Evolutionary conservation across 768 basidiomycete species (phyloP), one percentile per base, ranked within the genome.

Genomic region (Rhodotorula graminis): DNA sequence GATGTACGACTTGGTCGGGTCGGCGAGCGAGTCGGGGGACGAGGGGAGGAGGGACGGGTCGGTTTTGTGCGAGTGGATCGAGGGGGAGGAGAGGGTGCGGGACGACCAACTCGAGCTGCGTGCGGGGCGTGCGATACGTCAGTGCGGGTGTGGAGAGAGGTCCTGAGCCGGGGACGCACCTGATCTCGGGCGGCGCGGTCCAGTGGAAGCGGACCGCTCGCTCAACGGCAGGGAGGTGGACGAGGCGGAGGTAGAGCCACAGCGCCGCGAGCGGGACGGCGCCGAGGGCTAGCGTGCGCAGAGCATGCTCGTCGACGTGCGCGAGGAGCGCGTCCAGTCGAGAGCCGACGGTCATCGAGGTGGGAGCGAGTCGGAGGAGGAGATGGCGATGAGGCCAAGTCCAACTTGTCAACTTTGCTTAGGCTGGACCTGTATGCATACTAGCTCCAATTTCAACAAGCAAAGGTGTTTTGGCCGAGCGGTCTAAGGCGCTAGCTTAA

Each of bases 151-250:
- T 9, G 15, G 2, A n/a, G 18, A 31, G 55, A 16, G 29, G 42
- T 9, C 42, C 8, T 9, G 42, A 9, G 15, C 42, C 9, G 15
- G 42, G n/a, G n/a, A 37, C 70, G 12, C 23, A 74, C 61, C 15
- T 31, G 62, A 80, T 72, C 58, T 92, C 92, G 58, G 84, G 82
- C 27, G 90, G 92, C 8, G 82, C 77, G 33, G 82, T 82, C 78
- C 85, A 84, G 52, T 82, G 79, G 81, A 95, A 93, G 3, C 85
- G 84, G 5, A 92, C 85, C 0, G 90, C 87, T 15, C 70, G 66
- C 37, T 74, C 69, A 2, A 25, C n/a, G 1, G 15, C 10, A 0
- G 73, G 73, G 37, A 71, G 52, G 49, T 55, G 62, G 16, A 71
- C 7, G 64, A 65, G 65, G 33, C 64, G 69, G 8, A 29, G 16